Percentiles rank a stretch among this genome's conserved stretches.
phyloP scores from a whole-genome alignment of 148 eudicot genomes.

The Limonium bicolor region DNA sequence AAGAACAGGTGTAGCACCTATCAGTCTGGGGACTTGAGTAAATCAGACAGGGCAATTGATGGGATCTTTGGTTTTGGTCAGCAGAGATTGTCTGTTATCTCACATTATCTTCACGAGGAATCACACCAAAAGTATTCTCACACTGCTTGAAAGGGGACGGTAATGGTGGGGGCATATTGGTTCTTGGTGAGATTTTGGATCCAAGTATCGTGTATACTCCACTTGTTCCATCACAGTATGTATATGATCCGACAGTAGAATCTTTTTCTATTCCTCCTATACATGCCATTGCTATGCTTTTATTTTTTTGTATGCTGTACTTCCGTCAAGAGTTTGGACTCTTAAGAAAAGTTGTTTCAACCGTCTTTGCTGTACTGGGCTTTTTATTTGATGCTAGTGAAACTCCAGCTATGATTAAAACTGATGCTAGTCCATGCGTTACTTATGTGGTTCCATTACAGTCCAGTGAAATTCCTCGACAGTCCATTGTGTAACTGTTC shows the following conservation, averaged over 20 bases:
- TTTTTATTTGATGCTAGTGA: too few relatives aligned
- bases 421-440: too few relatives aligned
- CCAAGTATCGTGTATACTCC: conserved; percentile 92
- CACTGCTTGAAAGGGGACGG: conserved; percentile 96
- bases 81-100: conserved; percentile 69
- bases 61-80: conserved; percentile 96
- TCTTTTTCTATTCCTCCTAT: too few relatives aligned
- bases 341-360: too few relatives aligned
- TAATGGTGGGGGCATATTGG: conserved; percentile 87
- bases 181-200: conserved; percentile 98
- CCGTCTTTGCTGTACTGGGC: too few relatives aligned
- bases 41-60: conserved; percentile 77
- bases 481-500: too few relatives aligned
- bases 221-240: conserved; percentile 97
- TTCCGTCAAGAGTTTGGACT: too few relatives aligned
- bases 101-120: conserved; percentile 75
- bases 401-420: too few relatives aligned
- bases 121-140: conserved; percentile 88
- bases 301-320: too few relatives aligned
- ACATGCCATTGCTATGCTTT: too few relatives aligned
- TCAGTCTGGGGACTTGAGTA: conserved; percentile 78
- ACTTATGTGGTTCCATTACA: too few relatives aligned
- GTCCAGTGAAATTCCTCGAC: too few relatives aligned
- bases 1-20: conserved; percentile 90
- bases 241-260: conserved; percentile 11